Percentiles rank a stretch among this genome's conserved stretches.
Evolutionary conservation across 2,329 filamentous ascomycete species (phyloP).

Genomic region (Clarireedia hainanense): DNA sequence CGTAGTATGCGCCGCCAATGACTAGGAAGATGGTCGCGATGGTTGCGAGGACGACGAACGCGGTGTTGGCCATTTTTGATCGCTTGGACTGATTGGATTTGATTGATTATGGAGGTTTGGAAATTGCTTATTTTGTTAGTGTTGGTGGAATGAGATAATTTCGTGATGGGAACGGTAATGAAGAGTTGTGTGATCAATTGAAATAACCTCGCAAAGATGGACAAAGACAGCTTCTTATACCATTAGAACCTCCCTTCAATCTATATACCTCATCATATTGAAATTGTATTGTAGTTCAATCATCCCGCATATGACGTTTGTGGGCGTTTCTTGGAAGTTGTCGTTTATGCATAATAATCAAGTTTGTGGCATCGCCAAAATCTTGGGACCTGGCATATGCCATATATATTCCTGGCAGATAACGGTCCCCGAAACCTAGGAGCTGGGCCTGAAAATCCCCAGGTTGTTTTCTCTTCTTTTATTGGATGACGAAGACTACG

Average conservation of each 20-base stretch:
- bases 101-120: too few species aligned
- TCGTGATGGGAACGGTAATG: too few species aligned
- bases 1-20: slow-evolving; percentile 31
- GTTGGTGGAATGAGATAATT: too few species aligned
- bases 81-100: too few species aligned
- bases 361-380: background rate
- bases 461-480: too few species aligned
- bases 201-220: too few species aligned
- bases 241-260: background rate
- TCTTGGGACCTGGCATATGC: background rate
- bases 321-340: slow-evolving; percentile 2
- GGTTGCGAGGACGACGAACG: slow-evolving; percentile 27
- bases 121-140: too few species aligned
- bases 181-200: too few species aligned
- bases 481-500: too few species aligned
- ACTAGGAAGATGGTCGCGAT: slow-evolving; percentile 28
- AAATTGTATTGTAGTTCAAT: background rate
- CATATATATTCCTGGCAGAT: background rate
- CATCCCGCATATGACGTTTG: slow-evolving; percentile 3
- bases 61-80: slow-evolving; percentile 7
- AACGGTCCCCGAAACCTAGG: too few species aligned
- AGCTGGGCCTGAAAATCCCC: too few species aligned
- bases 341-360: background rate
- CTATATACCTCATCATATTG: background rate
- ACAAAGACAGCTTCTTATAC: background rate